Conservation (phyloP, 805 yeast genomes). For the Lachancea meyersii region DNA sequence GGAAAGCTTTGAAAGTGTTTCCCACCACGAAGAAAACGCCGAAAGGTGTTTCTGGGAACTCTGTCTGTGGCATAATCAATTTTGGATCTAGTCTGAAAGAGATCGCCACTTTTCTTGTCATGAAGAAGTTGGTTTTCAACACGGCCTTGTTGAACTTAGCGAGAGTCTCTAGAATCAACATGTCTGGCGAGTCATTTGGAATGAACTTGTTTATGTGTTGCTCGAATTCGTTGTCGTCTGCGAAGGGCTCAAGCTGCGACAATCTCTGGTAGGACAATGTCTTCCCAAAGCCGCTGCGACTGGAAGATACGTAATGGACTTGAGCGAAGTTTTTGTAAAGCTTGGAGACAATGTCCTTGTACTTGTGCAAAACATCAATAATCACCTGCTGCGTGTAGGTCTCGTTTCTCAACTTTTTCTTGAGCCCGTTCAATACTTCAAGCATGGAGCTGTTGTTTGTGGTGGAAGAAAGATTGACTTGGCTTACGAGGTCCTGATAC, state of each 20-base stretch:
- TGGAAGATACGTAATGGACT: constrained; percentile 64
- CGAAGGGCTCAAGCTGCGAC: constrained; percentile 67
- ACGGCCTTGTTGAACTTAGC: constrained; percentile 79
- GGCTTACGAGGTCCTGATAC: constrained; percentile 58
- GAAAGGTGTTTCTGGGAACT: constrained; percentile 87
- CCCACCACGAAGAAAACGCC: constrained; percentile 97
- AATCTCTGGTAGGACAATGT: constrained; percentile 86
- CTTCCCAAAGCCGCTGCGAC: constrained; percentile 48
- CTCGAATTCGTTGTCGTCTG: constrained; percentile 69
- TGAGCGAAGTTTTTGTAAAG: constrained; percentile 89
- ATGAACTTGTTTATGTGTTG: constrained; percentile 58
- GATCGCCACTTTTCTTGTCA: constrained; percentile 89
- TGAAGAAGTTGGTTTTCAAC: constrained; percentile 88
- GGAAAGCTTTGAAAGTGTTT: constrained; percentile 95
- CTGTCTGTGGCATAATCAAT: constrained; percentile 67
- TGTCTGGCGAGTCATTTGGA: constrained; percentile 70
- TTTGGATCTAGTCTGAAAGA: constrained; percentile 86
- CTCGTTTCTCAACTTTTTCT: constrained; percentile 85
- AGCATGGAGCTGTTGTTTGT: constrained; percentile 49
- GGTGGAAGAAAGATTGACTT: constrained; percentile 44
- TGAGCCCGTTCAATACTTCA: constrained; percentile 72
- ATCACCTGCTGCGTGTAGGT: constrained; percentile 86
- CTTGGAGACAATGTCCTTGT: constrained; percentile 68
- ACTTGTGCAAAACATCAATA: constrained; percentile 63
- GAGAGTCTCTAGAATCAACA: constrained; percentile 73